Evolutionary conservation across 257 asterid genomes (phyloP).

Genomic region (Jacaranda copaia): DNA sequence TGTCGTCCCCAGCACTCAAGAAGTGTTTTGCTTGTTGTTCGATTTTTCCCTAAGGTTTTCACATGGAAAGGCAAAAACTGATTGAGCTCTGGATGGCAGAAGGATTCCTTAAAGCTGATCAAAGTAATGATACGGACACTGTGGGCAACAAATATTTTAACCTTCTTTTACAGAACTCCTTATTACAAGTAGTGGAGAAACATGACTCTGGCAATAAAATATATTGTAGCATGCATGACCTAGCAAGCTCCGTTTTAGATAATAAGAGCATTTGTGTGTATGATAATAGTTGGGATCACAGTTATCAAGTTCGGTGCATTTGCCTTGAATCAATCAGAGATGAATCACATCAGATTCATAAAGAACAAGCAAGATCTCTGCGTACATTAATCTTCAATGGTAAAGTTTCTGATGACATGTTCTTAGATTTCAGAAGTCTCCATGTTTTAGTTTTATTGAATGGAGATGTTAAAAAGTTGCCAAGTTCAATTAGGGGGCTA

Average conservation of each 20-base stretch:
- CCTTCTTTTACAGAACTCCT: conserved; percentile 32
- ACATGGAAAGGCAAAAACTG: conserved; percentile 4
- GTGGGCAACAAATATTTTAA: not conserved
- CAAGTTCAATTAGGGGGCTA: conserved; percentile 20
- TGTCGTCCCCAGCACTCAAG: conserved; percentile 37
- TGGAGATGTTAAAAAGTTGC: not conserved
- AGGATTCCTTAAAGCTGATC: conserved; percentile 33
- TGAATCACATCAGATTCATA: not conserved
- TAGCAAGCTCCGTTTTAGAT: conserved; percentile 33
- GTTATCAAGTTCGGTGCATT: conserved; percentile 7
- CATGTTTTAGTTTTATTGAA: conserved; percentile 10
- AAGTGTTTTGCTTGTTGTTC: conserved; percentile 51
- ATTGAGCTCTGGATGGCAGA: conserved; percentile 42
- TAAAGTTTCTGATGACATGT: not conserved
- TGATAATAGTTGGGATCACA: not conserved
- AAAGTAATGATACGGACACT: conserved; percentile 6
- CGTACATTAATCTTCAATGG: conserved; percentile 26
- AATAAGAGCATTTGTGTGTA: not conserved
- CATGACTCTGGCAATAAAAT: conserved; percentile 40
- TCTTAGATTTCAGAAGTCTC: conserved; percentile 32
- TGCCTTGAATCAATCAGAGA: not conserved
- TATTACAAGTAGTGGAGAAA: conserved; percentile 37
- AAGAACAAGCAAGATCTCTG: conserved; percentile 19
- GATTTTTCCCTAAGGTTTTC: conserved; percentile 8
- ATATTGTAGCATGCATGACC: conserved; percentile 41